Base-by-base conservation (phyloP, 1,284 basidiomycete genomes). In the Trichosporon coremiiforme region DNA sequence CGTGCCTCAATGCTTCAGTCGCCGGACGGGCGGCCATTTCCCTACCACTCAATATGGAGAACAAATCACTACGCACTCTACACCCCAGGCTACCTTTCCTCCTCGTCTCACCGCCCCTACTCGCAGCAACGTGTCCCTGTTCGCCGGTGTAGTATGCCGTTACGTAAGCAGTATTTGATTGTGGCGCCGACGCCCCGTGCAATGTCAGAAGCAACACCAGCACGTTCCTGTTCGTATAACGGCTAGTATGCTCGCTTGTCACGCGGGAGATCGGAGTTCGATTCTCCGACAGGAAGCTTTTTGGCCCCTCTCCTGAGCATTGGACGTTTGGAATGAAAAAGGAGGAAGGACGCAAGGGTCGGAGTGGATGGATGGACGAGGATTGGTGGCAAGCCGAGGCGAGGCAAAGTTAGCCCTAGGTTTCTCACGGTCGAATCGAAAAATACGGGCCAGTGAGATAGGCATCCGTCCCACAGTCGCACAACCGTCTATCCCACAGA, bases 281-380 rank as follows among this genome's bases (percentile, higher is more conserved):
- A 53, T 53, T 53, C 50, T 53, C 50, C 50, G 50, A 53, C 50
- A 53, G 50, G 50, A 53, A 53, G 50, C 50, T 53, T 53, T 53
- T 53, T 53, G n/a, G 4, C 7, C 9, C 17, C 50, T 53, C 17
- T 53, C n/a, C n/a, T 50, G 47, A 6, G 20, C 50, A 45, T 45
- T n/a, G 17, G 17, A 17, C 10, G 41, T 4, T 45, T 17, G 17
- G 41, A 6, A 45, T 0, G 36, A 38, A 10, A 38, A 38, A 4
- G 36, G n/a, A 4, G 2, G 41, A 17, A 6, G 41, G 10, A 41
- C 38, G 41, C 15, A n/a, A 45, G 36, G 36, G n/a, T 6, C 25
- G 41, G 41, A 45, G 17, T 45, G 36, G 36, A 4, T 38, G 36
- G 41, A 45, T 45, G 41, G 17, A 45, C 41, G 17, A n/a, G 41